These are phyloP conservation scores for Aschersonia sp. DNA, from an alignment of 2,329 filamentous ascomycete species.

Conservation along the genomic window DNA sequence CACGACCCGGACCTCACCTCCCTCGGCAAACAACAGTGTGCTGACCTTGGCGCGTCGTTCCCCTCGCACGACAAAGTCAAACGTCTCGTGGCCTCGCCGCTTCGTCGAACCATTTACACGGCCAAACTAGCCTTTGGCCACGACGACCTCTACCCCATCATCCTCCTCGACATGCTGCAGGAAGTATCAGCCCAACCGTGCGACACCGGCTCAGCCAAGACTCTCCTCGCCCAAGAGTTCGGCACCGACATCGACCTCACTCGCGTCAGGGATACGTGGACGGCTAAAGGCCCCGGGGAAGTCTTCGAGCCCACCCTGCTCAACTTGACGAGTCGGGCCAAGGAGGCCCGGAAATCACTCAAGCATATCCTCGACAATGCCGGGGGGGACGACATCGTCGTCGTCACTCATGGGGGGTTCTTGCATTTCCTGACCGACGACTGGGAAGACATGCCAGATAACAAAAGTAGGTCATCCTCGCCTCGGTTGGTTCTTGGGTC, in stretches of 20 bases:
- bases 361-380: conserved; percentile 22
- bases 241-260: conserved; percentile 46
- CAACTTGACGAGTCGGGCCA: conserved; percentile 46
- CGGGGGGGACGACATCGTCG: conserved; percentile 48
- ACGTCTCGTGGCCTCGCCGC: conserved; percentile 62
- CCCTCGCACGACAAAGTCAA: conserved; percentile 51
- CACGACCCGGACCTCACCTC: conserved; percentile 68
- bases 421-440: conserved; percentile 78
- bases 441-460: conserved; percentile 45
- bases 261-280: conserved; percentile 54
- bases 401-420: conserved; percentile 74
- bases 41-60: conserved; percentile 44
- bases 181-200: conserved; percentile 64
- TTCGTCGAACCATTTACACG: conserved; percentile 71
- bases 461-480: conserved; percentile 15
- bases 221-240: conserved; percentile 46
- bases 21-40: conserved; percentile 64
- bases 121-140: conserved; percentile 55
- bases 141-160: conserved; percentile 29
- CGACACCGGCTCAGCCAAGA: conserved; percentile 53
- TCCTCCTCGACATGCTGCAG: conserved; percentile 62
- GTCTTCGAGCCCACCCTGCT: conserved; percentile 30
- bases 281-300: conserved; percentile 39
- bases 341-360: conserved; percentile 45
- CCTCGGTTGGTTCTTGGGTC: background rate